Evolutionary conservation across 2,329 filamentous ascomycete species (phyloP).

Genomic region (Didymellaceae sp.): DNA sequence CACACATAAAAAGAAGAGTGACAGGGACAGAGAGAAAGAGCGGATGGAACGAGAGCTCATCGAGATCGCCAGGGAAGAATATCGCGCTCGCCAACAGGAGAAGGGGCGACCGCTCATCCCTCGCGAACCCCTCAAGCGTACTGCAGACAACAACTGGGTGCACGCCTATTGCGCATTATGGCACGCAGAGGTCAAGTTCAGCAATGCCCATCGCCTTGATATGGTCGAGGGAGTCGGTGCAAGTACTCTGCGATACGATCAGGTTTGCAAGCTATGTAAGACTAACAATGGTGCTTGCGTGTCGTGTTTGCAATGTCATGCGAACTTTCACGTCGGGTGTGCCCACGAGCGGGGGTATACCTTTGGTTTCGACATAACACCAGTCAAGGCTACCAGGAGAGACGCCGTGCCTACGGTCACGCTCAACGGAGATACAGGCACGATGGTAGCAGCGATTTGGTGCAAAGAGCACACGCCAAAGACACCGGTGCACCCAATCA

Average conservation of each 20-base stretch:
- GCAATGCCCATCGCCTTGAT: slow-evolving; percentile 79
- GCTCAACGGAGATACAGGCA: slow-evolving; percentile 79
- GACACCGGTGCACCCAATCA: slow-evolving; percentile 76
- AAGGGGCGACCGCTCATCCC: slow-evolving; percentile 83
- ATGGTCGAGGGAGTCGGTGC: slow-evolving; percentile 81
- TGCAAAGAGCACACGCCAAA: slow-evolving; percentile 85
- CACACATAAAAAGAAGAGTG: slow-evolving; percentile 85
- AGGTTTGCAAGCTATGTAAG: slow-evolving; percentile 85
- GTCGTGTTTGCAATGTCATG: slow-evolving; percentile 76
- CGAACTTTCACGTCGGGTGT: slow-evolving; percentile 84
- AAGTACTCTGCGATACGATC: slow-evolving; percentile 80
- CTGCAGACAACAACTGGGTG: slow-evolving; percentile 97
- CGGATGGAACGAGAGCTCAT: slow-evolving; percentile 83
- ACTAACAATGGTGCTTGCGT: slow-evolving; percentile 78
- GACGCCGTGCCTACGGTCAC: slow-evolving; percentile 82
- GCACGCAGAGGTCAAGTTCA: slow-evolving; percentile 92
- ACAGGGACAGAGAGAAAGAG: slow-evolving; percentile 90
- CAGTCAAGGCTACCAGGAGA: slow-evolving; percentile 85
- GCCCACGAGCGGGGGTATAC: slow-evolving; percentile 82
- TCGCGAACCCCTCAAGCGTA: slow-evolving; percentile 89
- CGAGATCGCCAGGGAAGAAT: slow-evolving; percentile 78
- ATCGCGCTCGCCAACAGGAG: slow-evolving; percentile 81
- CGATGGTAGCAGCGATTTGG: slow-evolving; percentile 86
- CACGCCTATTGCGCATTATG: slow-evolving; percentile 93
- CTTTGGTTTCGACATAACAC: slow-evolving; percentile 88